These are phyloP conservation scores for Hsuehochloa calcarea DNA, from an alignment of 176 grass and related monocot genomes.

Conservation along the genomic window DNA sequence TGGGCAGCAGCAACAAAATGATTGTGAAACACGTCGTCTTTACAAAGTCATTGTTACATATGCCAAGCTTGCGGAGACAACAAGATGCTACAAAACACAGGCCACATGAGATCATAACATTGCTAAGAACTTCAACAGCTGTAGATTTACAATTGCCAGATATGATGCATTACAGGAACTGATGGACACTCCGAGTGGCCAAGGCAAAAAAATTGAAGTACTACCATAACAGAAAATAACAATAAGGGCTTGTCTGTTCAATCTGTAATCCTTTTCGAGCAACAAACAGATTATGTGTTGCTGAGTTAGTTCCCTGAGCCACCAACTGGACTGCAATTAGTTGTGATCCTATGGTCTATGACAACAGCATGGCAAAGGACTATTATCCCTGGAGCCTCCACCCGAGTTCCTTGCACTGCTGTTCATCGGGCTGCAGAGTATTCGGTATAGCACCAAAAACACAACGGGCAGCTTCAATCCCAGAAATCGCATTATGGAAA, in stretches of 20 bases:
- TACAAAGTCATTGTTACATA: slow-evolving; percentile 10
- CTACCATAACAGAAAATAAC: slow-evolving; percentile 16
- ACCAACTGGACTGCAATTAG: not conserved
- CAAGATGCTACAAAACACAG: slow-evolving; percentile 9
- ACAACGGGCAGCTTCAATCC: slow-evolving; percentile 72
- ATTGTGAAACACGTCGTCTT: not conserved
- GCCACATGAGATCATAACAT: not conserved
- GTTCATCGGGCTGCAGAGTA: slow-evolving; percentile 76
- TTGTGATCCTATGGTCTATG: not conserved
- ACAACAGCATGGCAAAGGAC: not conserved
- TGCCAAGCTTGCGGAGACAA: slow-evolving; percentile 13
- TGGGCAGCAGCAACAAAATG: not conserved
- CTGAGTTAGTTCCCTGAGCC: slow-evolving; percentile 8
- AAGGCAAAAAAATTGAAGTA: not conserved
- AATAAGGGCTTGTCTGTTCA: not conserved
- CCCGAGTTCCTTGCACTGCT: slow-evolving; percentile 81
- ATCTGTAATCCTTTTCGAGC: not conserved
- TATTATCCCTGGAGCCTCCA: slow-evolving; percentile 41
- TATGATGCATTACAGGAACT: slow-evolving; percentile 8
- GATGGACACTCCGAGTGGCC: not conserved
- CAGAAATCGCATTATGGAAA: slow-evolving; percentile 73
- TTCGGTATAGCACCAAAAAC: slow-evolving; percentile 88
- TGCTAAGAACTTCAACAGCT: slow-evolving; percentile 4
- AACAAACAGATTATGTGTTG: not conserved
- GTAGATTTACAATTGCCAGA: slow-evolving; percentile 23